Evolutionary conservation across 139 green algal species (phyloP), one percentile per base, ranked within the genome.

Genomic region (Chlorella sp.): DNA sequence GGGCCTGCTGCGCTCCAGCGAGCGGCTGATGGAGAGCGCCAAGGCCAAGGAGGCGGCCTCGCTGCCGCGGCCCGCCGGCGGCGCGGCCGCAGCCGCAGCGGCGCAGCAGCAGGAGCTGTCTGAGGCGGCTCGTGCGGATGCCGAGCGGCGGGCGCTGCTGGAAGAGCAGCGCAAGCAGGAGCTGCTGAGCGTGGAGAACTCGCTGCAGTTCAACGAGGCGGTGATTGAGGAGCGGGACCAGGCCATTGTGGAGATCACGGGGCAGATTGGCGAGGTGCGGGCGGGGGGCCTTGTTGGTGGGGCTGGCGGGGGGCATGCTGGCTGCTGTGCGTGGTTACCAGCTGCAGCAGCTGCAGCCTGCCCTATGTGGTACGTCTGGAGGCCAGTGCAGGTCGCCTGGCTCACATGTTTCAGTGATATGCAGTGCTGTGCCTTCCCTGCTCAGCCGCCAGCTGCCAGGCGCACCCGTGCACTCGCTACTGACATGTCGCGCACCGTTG

Each of bases 181-280:
- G 87, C 44, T 85, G 23, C 67, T 87, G 5, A 60, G 78, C 18
- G 82, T 96, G 83, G 94, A 96, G 18, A 91, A 91, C 25, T 67
- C 89, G 63, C 89, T 98, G 30, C 62, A 87, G 28, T 95, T 94
- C 83, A 95, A 98, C 67, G 94, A 97, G 72, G 93, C 91, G 1
- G 75, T 98, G 12, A 97, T 98, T 68, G 93, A 96, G 78, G 95
- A 98, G 87, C 85, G 95, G 25, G 95, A 98, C 78, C 69, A 90
- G 44, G 95, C 91, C 57, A 97, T 98, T 32, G 78, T 71, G 0
- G 90, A 92, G 41, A 93, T 94, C 51, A 56, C 79, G 23, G 81
- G 85, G 21, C 88, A 94, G 83, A 94, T 95, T 32, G 87, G 89
- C 16, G 92, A 95, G 68, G 90, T 95, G n/a, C 0, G 57, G 11